These are phyloP conservation scores for Umbelopsis ramanniana DNA, from an alignment of 192 early-diverging fungal species.

Conservation along the genomic window DNA sequence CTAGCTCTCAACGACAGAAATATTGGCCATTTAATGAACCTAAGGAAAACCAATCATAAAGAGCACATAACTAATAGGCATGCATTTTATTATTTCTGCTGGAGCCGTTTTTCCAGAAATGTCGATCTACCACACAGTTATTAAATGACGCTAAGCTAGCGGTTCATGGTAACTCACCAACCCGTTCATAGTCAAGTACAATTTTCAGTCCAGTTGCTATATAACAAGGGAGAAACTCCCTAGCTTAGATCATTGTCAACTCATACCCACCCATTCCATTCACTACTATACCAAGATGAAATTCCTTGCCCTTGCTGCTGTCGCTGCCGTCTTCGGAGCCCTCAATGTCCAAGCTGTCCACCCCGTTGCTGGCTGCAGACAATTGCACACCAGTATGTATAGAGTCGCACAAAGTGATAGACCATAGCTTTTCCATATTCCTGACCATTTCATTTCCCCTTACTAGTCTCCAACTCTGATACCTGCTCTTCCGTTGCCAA, in stretches of 20 bases:
- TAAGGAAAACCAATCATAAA: neutral
- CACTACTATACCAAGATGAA: constrained; percentile 34
- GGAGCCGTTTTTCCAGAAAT: constrained; percentile 10
- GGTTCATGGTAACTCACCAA: neutral
- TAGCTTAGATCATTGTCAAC: neutral
- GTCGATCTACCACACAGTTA: neutral
- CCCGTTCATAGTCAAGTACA: constrained; percentile 14
- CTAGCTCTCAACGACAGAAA: neutral
- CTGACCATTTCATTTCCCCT: neutral
- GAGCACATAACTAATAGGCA: no score
- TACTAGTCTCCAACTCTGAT: constrained; percentile 17
- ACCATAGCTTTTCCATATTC: neutral
- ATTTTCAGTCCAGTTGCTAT: neutral
- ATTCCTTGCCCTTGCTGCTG: constrained; percentile 32
- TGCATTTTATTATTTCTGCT: neutral
- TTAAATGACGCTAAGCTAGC: constrained; percentile 10
- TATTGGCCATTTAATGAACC: neutral
- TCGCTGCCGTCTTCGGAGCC: constrained; percentile 25
- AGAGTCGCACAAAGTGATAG: constrained; percentile 1
- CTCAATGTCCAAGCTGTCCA: constrained; percentile 15
- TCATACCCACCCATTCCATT: constrained; percentile 22
- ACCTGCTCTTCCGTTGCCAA: constrained; percentile 26
- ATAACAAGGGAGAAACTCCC: neutral
- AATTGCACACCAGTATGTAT: constrained; percentile 2
- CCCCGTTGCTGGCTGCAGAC: constrained; percentile 16